phyloP scores from a whole-genome alignment of 306 rosid genomes.

The Castanospermum australe region DNA sequence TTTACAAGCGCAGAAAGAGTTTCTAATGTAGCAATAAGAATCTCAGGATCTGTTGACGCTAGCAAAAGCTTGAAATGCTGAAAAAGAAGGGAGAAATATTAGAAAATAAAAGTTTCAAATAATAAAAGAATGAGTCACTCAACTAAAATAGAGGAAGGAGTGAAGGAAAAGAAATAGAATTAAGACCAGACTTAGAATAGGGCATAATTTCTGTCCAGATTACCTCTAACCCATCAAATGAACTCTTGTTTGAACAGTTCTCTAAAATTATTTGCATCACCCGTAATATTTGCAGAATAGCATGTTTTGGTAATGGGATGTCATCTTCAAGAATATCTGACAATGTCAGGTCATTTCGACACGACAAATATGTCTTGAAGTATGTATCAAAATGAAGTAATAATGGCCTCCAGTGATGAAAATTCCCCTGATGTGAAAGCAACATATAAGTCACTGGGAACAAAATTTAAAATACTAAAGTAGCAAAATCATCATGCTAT shows the following conservation, averaged over 20 bases:
- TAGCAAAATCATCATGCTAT: constrained; percentile 12
- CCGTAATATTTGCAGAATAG: constrained; percentile 85
- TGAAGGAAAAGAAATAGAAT: neutral
- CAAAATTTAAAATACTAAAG: neutral
- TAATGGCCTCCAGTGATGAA: constrained; percentile 95
- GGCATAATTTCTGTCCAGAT: constrained; percentile 13
- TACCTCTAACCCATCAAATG: constrained; percentile 97
- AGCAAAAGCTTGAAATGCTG: constrained; percentile 97
- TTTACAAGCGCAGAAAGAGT: constrained; percentile 90
- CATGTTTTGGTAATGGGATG: constrained; percentile 77
- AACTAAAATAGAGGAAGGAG: neutral
- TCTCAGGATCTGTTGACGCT: constrained; percentile 90
- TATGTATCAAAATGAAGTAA: constrained; percentile 89
- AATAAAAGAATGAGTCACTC: neutral
- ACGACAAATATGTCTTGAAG: constrained; percentile 83
- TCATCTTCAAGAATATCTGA: constrained; percentile 86
- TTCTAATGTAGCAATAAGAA: constrained; percentile 81
- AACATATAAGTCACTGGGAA: constrained; percentile 22
- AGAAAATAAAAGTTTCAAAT: constrained; percentile 10
- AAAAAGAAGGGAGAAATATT: constrained; percentile 11
- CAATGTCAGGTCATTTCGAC: constrained; percentile 88
- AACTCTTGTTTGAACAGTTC: constrained; percentile 90
- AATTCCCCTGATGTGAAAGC: constrained; percentile 75
- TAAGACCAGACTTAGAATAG: neutral
- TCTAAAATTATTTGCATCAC: constrained; percentile 92